Conservation (phyloP, 352 stramenopile genomes). For the Pythium dissimile region DNA sequence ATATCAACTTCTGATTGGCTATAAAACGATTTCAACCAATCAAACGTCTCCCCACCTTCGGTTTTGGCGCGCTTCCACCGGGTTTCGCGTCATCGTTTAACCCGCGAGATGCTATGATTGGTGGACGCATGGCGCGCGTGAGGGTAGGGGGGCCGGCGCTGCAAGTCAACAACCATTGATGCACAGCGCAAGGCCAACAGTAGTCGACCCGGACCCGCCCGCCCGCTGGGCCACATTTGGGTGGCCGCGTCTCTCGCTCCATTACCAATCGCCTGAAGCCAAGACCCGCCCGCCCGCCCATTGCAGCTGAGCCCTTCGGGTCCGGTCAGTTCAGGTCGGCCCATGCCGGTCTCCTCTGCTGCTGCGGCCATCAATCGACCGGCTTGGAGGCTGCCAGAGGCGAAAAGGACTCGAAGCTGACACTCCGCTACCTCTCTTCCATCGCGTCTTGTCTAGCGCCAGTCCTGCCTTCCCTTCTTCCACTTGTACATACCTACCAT, state of each 20-base stretch:
- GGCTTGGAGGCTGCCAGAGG: slow-evolving; percentile 13
- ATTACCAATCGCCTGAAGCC: background rate
- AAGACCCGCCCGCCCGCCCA: slow-evolving; percentile 3
- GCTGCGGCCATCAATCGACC: too few species aligned
- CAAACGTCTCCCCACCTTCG: slow-evolving; percentile 8
- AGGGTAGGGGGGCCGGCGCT: background rate
- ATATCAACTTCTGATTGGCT: slow-evolving; percentile 11
- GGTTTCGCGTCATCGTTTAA: slow-evolving; percentile 15
- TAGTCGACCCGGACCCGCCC: slow-evolving; percentile 4
- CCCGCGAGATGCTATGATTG: background rate
- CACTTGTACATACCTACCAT: too few species aligned
- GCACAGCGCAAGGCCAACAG: background rate
- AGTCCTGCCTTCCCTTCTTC: too few species aligned
- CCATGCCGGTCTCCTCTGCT: too few species aligned
- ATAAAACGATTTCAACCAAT: slow-evolving; percentile 16
- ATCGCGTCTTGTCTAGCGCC: too few species aligned
- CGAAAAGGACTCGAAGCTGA: slow-evolving; percentile 9
- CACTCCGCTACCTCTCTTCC: background rate
- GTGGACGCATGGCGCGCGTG: slow-evolving; percentile 1
- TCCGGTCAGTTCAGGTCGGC: too few species aligned
- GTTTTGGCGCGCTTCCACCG: slow-evolving; percentile 16
- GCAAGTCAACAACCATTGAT: background rate
- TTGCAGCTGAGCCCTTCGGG: slow-evolving; percentile 8
- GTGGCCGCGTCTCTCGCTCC: background rate
- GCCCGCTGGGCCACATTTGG: background rate